phyloP scores from a whole-genome alignment of 306 rosid genomes.

The Trifolium subterraneum region DNA sequence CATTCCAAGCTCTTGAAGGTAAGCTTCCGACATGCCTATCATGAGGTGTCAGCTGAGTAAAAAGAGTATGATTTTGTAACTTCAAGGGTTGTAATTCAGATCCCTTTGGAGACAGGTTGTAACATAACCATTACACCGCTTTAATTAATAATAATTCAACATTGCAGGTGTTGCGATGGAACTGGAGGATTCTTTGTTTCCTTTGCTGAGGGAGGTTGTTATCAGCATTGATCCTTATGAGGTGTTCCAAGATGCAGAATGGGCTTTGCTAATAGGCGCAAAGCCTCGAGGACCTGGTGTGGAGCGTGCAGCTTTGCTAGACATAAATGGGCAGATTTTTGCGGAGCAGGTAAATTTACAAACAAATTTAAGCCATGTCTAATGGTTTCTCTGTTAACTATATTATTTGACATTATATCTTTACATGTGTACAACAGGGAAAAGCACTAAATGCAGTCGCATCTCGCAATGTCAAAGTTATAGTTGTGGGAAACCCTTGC shows the following conservation, averaged over 20 bases:
- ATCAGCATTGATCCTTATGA: slow-evolving; percentile 90
- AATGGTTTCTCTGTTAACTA: slow-evolving; percentile 11
- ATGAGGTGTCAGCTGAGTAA: neutral
- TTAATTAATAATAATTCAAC: neutral
- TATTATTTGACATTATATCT: slow-evolving; percentile 29
- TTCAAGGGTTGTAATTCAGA: neutral
- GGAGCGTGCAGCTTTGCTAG: slow-evolving; percentile 89
- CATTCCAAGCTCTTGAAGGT: slow-evolving; percentile 97
- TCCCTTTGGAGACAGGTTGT: neutral
- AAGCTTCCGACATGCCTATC: slow-evolving; percentile 28
- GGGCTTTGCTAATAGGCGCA: slow-evolving; percentile 97
- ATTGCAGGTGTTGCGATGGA: slow-evolving; percentile 97
- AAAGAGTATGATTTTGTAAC: neutral
- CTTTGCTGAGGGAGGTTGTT: slow-evolving; percentile 84
- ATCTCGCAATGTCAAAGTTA: slow-evolving; percentile 83
- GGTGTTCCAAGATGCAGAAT: slow-evolving; percentile 92
- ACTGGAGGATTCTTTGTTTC: slow-evolving; percentile 92
- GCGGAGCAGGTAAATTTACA: slow-evolving; percentile 71
- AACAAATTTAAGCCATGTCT: slow-evolving; percentile 12
- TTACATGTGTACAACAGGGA: slow-evolving; percentile 56
- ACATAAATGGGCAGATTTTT: slow-evolving; percentile 86
- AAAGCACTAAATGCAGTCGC: slow-evolving; percentile 89
- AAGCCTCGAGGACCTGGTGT: slow-evolving; percentile 99
- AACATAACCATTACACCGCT: neutral
- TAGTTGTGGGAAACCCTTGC: slow-evolving; percentile 97